Evolutionary conservation across 1,139 yeast genomes (phyloP).

Genomic region (Yamadazyma dendronema): DNA sequence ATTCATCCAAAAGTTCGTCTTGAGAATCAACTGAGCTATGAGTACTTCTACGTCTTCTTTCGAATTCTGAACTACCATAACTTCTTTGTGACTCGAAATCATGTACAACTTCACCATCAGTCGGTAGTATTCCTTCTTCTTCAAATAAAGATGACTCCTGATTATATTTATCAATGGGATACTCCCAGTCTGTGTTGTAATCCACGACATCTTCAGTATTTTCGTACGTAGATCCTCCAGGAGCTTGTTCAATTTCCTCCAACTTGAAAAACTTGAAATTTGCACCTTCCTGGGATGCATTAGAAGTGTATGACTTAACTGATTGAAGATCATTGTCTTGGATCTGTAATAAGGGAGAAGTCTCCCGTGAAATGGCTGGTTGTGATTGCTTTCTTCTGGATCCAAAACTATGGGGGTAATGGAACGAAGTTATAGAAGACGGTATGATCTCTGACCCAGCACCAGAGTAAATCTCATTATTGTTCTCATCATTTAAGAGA

Average conservation of each 20-base stretch:
- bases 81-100: slow-evolving; percentile 10
- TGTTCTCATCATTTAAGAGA: slow-evolving; percentile 45
- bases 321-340: slow-evolving; percentile 20
- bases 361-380: slow-evolving; percentile 29
- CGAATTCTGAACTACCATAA: slow-evolving; percentile 38
- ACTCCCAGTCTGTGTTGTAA: slow-evolving; percentile 72
- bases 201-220: slow-evolving; percentile 53
- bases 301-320: slow-evolving; percentile 28
- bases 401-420: slow-evolving; percentile 60
- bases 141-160: slow-evolving; percentile 19
- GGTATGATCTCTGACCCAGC: slow-evolving; percentile 90
- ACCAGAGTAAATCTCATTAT: slow-evolving; percentile 80
- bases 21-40: slow-evolving; percentile 26
- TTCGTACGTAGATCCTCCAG: slow-evolving; percentile 81
- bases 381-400: slow-evolving; percentile 28
- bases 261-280: slow-evolving; percentile 77
- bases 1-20: slow-evolving; percentile 17
- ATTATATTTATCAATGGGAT: slow-evolving; percentile 48
- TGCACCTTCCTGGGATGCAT: slow-evolving; percentile 34
- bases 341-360: slow-evolving; percentile 37
- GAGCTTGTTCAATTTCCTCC: slow-evolving; percentile 82
- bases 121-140: slow-evolving; percentile 2
- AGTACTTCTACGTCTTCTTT: slow-evolving; percentile 30
- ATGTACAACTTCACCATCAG: slow-evolving; percentile 11
- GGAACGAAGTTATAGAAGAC: slow-evolving; percentile 84